Base-by-base conservation (phyloP, 2,329 filamentous ascomycete species). In the Colletotrichum tanaceti region DNA sequence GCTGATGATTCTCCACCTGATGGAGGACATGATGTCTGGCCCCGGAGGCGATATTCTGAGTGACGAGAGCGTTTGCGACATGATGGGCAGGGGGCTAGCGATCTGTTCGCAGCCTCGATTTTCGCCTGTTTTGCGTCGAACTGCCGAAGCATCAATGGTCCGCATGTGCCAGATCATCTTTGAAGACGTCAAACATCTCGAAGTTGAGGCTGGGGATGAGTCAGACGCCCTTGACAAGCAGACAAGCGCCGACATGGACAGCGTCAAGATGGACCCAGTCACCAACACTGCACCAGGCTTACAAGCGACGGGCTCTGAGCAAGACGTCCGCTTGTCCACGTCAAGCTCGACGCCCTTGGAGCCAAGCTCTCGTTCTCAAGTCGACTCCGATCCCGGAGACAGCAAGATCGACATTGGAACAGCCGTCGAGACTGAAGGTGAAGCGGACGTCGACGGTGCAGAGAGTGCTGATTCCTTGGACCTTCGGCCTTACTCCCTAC, bases 141-240 rank as follows among this genome's bases (percentile, higher is more conserved):
- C 94, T 22, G 96, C 96, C 2, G 96, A 99, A 80, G 96, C 97
- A 76, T 91, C 94, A 63, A 98, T 99, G 94, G 93, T 98, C 53
- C 93, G 93, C 73, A 99, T 99, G 96, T 98, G 96, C 77, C 96
- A 99, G 80, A 94, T 97, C 72, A 97, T 99, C 74, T 99, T 99
- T 77, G 92, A 94, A 79, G 90, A 97, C 69, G 82, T 99, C 60
- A 97, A 97, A 78, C 90, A 94, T 72, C 83, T 98, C 9, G 93
- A 97, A 74, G 86, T 92, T 54, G 91, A 94, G 76, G 87, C 90
- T 24, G 89, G 89, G 14, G 87, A 91, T 44, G 89, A 92, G 70
- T 80, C 87, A 7, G 87, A 90, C 43, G 87, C 87, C 4, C 79
- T 92, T 65, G 91, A 93, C 64, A 87, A 87, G 73, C 85, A 87